These are phyloP conservation scores for Monosiga brevicollis DNA, from an alignment of 78 protist species.

Conservation along the genomic window DNA sequence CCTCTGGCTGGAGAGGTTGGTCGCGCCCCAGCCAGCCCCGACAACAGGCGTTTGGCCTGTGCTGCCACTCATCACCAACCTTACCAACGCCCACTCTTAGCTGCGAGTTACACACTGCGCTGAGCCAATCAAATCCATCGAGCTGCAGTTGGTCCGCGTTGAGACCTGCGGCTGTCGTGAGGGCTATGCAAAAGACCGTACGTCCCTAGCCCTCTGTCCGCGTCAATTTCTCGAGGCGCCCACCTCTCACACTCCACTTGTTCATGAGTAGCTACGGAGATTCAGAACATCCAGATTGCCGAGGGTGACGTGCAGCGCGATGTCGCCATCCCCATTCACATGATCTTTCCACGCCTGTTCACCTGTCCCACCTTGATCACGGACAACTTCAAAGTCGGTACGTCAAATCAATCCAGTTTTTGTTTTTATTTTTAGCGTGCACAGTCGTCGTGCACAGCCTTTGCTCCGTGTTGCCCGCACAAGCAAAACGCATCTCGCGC, in stretches of 20 bases:
- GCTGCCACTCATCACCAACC: too few relatives aligned
- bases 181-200: slow-evolving; percentile 46
- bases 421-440: too few relatives aligned
- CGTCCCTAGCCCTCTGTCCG: background rate
- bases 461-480: background rate
- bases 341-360: slow-evolving; percentile 88
- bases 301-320: slow-evolving; percentile 74
- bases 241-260: background rate
- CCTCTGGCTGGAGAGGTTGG: background rate
- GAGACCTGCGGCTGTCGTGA: slow-evolving; percentile 66
- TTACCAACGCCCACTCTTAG: too few relatives aligned
- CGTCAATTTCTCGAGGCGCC: too few relatives aligned
- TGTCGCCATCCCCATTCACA: slow-evolving; percentile 65
- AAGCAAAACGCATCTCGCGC: background rate
- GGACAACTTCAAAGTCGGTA: slow-evolving; percentile 45
- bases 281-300: slow-evolving; percentile 78
- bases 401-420: too few relatives aligned
- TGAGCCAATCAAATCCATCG: slow-evolving; percentile 63
- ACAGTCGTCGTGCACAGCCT: slow-evolving; percentile 5
- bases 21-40: too few relatives aligned
- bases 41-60: too few relatives aligned
- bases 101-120: too few relatives aligned
- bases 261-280: slow-evolving; percentile 12
- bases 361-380: slow-evolving; percentile 63
- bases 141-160: slow-evolving; percentile 81